Base-by-base conservation (phyloP, 2,329 filamentous ascomycete genomes). In the Colletotrichum sp. region DNA sequence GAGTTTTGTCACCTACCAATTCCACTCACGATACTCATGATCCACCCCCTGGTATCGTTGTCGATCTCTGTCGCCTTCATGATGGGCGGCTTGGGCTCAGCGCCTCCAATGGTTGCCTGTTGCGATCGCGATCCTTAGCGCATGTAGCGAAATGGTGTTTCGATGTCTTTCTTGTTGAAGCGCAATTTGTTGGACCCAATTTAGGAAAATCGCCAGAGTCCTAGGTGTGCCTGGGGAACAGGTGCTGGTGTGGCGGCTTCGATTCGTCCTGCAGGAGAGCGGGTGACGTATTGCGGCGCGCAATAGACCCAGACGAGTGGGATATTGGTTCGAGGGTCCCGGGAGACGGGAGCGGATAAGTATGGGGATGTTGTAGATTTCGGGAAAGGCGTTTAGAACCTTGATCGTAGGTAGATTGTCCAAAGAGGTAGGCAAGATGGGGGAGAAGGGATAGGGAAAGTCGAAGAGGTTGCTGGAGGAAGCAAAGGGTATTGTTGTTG, bases 11-110 rank as follows among this genome's bases (percentile, higher is more conserved):
- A 88, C 90, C 74, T 80, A 93, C 92, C 92, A 78, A 92, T 86
- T 71, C 96, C 92, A 82, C 96, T 98, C 85, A 96, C 95, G 79
- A 96, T 89, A 81, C 90, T 93, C 94, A 99, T 95, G 80, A 99
- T 93, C 96, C 96, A 99, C 81, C 97, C 96, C 78, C 96, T 92
- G 78, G 93, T 93, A 87, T 99, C 96, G 87, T 96, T 97, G 83
- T 92, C 90, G 78, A 94, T 82, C 44, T 81, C 84, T 67, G 79
- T 80, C 72, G 78, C 79, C 70, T 84, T 83, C 86, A 89, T 89
- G 82, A 81, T 82, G 79, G 78, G 79, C 71, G 63, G 57, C 65
- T 34, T 60, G 36, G 36, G 73, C 65, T 60, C 65, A 52, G 26
- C 68, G 57, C 65, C 68, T 72, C 75, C 72, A 68, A 68, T 73